phyloP scores from a whole-genome alignment of 345 rosid species.

The Heritiera fomes region DNA sequence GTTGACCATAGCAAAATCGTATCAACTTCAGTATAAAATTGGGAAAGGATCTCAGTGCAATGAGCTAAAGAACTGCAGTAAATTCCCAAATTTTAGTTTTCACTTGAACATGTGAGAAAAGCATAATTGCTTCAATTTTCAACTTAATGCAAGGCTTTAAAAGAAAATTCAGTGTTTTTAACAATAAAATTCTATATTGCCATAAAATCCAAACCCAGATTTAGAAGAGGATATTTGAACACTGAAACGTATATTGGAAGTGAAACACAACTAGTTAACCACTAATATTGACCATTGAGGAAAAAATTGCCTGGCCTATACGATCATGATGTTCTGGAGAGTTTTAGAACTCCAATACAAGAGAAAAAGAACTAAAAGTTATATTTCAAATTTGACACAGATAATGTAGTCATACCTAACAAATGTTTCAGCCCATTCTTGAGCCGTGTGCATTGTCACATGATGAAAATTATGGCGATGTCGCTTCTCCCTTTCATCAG shows the following conservation, averaged over 20 bases:
- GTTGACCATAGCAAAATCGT: background rate
- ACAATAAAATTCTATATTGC: background rate
- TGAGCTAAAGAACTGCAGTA: background rate
- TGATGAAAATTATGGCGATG: slow-evolving; percentile 77
- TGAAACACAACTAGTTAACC: background rate
- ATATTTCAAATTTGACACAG: background rate
- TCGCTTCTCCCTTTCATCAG: slow-evolving; percentile 91
- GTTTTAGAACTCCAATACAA: background rate
- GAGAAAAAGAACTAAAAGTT: background rate
- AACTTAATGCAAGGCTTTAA: background rate
- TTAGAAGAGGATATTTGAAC: background rate
- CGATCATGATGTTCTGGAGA: background rate
- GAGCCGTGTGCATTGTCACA: slow-evolving; percentile 88
- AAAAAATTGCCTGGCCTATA: background rate
- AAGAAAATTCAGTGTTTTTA: background rate
- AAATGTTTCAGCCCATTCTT: slow-evolving; percentile 99
- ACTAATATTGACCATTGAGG: background rate
- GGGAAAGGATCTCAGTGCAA: background rate
- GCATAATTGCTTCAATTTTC: background rate
- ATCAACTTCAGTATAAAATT: background rate
- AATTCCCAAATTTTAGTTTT: background rate
- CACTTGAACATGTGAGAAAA: background rate
- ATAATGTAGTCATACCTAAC: slow-evolving; percentile 59
- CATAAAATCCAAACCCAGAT: background rate
- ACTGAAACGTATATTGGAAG: background rate